Evolutionary conservation across 768 basidiomycete species (phyloP).

Genomic region (Auricularia sp.): DNA sequence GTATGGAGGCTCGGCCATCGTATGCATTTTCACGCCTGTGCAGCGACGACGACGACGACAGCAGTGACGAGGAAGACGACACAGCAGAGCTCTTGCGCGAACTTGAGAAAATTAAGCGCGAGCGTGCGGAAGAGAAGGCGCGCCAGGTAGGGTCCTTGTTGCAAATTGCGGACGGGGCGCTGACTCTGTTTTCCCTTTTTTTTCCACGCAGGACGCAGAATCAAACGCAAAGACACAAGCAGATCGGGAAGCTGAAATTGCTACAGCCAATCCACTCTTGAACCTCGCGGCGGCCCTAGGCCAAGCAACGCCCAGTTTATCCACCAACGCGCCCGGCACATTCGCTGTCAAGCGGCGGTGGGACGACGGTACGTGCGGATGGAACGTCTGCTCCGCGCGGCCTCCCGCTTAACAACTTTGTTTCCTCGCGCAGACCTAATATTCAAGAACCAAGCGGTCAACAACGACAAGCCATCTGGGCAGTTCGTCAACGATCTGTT

Average conservation of each 20-base stretch:
- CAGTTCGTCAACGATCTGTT: conserved; percentile 94
- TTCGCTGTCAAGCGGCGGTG: conserved; percentile 90
- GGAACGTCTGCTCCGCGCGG: conserved; percentile 5
- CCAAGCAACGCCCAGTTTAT: conserved; percentile 2
- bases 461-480: conserved; percentile 49
- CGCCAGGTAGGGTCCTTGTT: conserved; percentile 27
- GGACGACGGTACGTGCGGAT: conserved; percentile 68
- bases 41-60: conserved; percentile 41
- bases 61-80: conserved; percentile 73
- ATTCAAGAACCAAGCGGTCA: conserved; percentile 96
- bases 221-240: conserved; percentile 34
- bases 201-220: conserved; percentile 46
- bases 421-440: conserved; percentile 59
- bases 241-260: conserved; percentile 71
- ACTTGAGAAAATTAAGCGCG: conserved; percentile 96
- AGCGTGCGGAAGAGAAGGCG: conserved; percentile 88
- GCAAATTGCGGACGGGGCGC: not conserved
- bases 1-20: conserved; percentile 6
- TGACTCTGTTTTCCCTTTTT: not conserved
- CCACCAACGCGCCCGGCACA: conserved; percentile 46
- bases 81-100: conserved; percentile 91
- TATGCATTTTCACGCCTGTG: conserved; percentile 4
- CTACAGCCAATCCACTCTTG: conserved; percentile 77
- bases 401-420: conserved; percentile 4
- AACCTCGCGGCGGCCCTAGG: conserved; percentile 89